A percentile compares a stretch with the other conserved stretches of the same genome.
phyloP scores from a whole-genome alignment of 305 asterid genomes.

The Fraxinus nigra region DNA sequence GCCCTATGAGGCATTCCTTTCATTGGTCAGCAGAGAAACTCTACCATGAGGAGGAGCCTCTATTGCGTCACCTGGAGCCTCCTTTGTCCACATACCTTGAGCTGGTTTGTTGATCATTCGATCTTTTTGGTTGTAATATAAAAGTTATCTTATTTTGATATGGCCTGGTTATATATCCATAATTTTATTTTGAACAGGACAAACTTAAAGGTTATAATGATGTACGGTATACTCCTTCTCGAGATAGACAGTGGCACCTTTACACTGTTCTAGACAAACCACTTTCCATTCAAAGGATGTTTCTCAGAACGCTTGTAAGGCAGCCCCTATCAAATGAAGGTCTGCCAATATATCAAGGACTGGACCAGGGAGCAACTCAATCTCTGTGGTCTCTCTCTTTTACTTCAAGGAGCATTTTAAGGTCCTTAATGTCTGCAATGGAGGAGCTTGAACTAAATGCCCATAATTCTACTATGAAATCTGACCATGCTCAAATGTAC shows the following conservation, averaged over 20 bases:
- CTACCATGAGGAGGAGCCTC: constrained; percentile 82
- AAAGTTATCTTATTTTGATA: not conserved
- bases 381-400: constrained; percentile 60
- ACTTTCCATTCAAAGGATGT: constrained; percentile 67
- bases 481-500: constrained; percentile 97
- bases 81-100: constrained; percentile 96
- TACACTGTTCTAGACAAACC: constrained; percentile 82
- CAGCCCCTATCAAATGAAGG: constrained; percentile 88
- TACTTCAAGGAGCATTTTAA: constrained; percentile 90
- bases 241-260: constrained; percentile 99
- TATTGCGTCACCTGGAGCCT: constrained; percentile 95
- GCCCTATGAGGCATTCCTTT: constrained; percentile 98
- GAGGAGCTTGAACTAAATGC: constrained; percentile 97
- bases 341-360: constrained; percentile 51
- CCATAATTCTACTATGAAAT: constrained; percentile 75
- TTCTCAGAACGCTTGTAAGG: constrained; percentile 90
- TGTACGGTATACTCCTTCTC: constrained; percentile 84
- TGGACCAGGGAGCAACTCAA: constrained; percentile 50
- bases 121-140: constrained; percentile 8
- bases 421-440: constrained; percentile 87
- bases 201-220: constrained; percentile 77
- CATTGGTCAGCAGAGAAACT: constrained; percentile 77
- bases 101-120: constrained; percentile 53
- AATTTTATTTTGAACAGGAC: constrained; percentile 54
- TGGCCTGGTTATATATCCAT: constrained; percentile 16